Conservation (phyloP, 148 eudicot species). For the Pharnaceum exiguum region DNA sequence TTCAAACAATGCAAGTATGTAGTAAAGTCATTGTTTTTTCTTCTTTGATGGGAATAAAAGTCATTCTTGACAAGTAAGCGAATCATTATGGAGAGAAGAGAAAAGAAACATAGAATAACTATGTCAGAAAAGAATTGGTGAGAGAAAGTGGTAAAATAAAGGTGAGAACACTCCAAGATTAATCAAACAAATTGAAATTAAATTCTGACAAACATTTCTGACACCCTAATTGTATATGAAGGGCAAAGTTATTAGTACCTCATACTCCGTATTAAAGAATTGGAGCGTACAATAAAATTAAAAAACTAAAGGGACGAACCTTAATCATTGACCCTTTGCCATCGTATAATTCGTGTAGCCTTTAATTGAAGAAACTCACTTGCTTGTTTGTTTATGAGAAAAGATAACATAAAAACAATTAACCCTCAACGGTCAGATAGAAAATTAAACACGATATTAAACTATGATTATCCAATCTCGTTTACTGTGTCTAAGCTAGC, state of each 20-base stretch:
- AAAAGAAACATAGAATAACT: not conserved
- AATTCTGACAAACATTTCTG: constrained; percentile 38
- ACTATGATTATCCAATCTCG: constrained; percentile 2
- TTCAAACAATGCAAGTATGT: not conserved
- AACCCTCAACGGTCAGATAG: constrained; percentile 5
- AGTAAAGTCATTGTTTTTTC: too few species aligned
- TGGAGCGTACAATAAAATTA: not conserved
- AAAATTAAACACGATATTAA: not conserved
- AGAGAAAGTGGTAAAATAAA: not conserved
- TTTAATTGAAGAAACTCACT: constrained; percentile 13
- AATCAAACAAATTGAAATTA: constrained; percentile 3
- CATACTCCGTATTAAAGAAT: not conserved
- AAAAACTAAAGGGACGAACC: not conserved
- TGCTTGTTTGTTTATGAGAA: not conserved
- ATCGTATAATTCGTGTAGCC: constrained; percentile 2
- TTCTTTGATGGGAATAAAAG: too few species aligned
- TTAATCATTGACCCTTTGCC: constrained; percentile 10
- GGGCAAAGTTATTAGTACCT: not conserved
- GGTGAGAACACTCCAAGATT: not conserved
- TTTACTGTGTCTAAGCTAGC: constrained; percentile 2
- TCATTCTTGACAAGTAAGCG: constrained; percentile 1
- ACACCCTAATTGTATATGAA: constrained; percentile 11
- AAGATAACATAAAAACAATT: not conserved
- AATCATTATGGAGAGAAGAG: not conserved
- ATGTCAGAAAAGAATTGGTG: too few species aligned